Conservation (phyloP, 2,329 filamentous ascomycete species). For the Tolypocladium tundrense region DNA sequence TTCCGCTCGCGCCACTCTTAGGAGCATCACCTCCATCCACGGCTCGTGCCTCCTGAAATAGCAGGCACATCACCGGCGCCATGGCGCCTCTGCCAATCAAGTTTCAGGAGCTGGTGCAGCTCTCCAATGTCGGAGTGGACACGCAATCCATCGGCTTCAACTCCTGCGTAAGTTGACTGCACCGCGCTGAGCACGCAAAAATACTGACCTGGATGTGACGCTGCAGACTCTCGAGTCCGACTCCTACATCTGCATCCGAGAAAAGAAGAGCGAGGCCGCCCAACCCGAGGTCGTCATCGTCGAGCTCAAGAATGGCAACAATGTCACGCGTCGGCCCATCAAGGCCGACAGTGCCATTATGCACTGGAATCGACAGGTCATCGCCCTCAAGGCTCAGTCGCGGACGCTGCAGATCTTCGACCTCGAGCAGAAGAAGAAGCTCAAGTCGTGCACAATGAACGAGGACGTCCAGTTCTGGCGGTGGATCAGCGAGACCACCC, state of each 20-base stretch:
- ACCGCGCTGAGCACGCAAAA: background rate
- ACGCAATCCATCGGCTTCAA: conserved; percentile 60
- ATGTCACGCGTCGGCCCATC: conserved; percentile 87
- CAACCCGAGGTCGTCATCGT: conserved; percentile 94
- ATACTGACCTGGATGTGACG: background rate
- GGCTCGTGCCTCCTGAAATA: conserved; percentile 13
- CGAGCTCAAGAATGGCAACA: conserved; percentile 95
- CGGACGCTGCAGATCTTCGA: conserved; percentile 98
- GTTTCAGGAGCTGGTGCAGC: conserved; percentile 82
- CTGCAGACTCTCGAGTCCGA: conserved; percentile 92
- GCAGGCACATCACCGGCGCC: conserved; percentile 19
- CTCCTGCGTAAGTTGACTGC: conserved; percentile 52
- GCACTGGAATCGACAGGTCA: conserved; percentile 95
- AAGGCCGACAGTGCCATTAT: conserved; percentile 99
- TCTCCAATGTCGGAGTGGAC: conserved; percentile 37
- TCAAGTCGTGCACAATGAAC: conserved; percentile 93
- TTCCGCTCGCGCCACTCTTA: conserved; percentile 10
- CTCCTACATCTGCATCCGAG: conserved; percentile 88
- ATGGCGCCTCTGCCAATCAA: conserved; percentile 77
- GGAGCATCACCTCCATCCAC: conserved; percentile 1
- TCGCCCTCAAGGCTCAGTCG: conserved; percentile 89
- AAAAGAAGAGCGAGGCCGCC: conserved; percentile 77
- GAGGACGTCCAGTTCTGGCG: conserved; percentile 99
- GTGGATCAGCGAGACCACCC: conserved; percentile 84
- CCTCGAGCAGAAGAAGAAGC: conserved; percentile 81